Evolutionary conservation across 1,139 yeast genomes (phyloP), one percentile per base, ranked within the genome.

Genomic region (Lodderomyces theae): DNA sequence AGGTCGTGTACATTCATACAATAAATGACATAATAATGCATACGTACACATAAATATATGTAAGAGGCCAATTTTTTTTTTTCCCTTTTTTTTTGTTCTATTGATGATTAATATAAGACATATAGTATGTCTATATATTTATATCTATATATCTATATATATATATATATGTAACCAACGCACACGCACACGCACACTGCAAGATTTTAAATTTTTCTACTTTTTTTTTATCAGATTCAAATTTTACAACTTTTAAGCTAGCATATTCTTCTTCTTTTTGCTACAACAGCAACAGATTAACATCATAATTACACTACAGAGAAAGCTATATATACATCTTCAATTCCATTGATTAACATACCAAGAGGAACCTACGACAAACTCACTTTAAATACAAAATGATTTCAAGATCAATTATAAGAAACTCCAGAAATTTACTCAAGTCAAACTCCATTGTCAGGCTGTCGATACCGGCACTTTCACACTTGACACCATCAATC

Each of bases 351-450:
- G n/a, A n/a, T n/a, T n/a, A n/a, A n/a, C n/a, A n/a, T n/a, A n/a
- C n/a, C n/a, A n/a, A n/a, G n/a, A n/a, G n/a, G n/a, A n/a, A n/a
- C n/a, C n/a, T n/a, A n/a, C n/a, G n/a, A n/a, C n/a, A n/a, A n/a
- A n/a, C n/a, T n/a, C n/a, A n/a, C n/a, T n/a, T n/a, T n/a, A n/a
- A n/a, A 30, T 16, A 30, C 13, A 16, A 33, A 22, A 60, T 60
- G 64, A 49, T 60, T 35, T 44, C 62, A 18, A 59, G 63, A 55
- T 48, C 60, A 35, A 43, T 53, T 30, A 46, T 56, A 33, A 52
- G 58, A 48, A 44, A 49, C 11, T 34, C 47, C 12, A 36, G 39
- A 34, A 39, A 28, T 17, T 32, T 35, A 19, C 24, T 32, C 24
- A 32, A 15, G 11, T 31, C 37, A n/a, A n/a, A 6, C 19, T n/a